Evolutionary conservation across 345 rosid genomes (phyloP).

Genomic region (Eucalyptus caleyi): DNA sequence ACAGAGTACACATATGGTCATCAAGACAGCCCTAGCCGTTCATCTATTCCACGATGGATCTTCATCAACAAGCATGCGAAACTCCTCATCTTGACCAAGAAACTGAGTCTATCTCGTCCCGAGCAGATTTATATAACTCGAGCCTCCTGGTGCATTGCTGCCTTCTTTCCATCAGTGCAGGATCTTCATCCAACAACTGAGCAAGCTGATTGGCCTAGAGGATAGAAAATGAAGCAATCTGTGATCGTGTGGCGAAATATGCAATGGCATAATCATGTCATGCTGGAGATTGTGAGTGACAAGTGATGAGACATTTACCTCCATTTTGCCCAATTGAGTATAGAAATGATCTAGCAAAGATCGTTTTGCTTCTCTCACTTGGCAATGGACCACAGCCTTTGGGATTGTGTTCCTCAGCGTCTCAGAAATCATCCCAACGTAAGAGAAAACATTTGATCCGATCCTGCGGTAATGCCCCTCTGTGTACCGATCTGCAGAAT

Average conservation of each 20-base stretch:
- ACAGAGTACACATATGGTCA: background rate
- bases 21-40: background rate
- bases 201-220: conserved; percentile 31
- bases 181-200: conserved; percentile 38
- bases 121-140: conserved; percentile 32
- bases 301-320: conserved; percentile 17
- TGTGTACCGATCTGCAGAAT: conserved; percentile 17
- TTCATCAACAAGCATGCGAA: background rate
- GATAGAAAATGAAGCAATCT: background rate
- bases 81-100: conserved; percentile 9
- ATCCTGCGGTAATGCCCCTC: conserved; percentile 51
- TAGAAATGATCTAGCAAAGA: conserved; percentile 42
- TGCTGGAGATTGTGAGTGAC: background rate
- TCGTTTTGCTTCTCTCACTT: conserved; percentile 47
- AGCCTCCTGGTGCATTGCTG: conserved; percentile 33
- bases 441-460: conserved; percentile 44
- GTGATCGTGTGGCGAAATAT: background rate
- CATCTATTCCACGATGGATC: background rate
- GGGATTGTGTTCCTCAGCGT: conserved; percentile 44
- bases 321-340: conserved; percentile 30
- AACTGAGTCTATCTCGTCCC: conserved; percentile 42
- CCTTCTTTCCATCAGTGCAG: conserved; percentile 36
- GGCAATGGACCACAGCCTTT: conserved; percentile 60
- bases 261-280: background rate
- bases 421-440: conserved; percentile 45